Conservation (phyloP, 768 basidiomycete species). For the Baorangia bicolor region DNA sequence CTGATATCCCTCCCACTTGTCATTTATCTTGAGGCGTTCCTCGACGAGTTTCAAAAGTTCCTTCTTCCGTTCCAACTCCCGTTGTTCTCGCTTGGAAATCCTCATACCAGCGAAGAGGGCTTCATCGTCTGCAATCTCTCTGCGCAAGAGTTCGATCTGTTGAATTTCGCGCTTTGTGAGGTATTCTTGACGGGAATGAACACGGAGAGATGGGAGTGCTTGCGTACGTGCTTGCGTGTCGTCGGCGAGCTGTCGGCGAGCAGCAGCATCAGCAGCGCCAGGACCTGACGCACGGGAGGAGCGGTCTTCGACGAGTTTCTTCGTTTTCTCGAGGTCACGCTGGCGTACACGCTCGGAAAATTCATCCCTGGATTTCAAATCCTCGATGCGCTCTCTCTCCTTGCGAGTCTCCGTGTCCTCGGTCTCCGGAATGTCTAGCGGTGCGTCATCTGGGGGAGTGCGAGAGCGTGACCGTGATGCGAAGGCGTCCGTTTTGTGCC, state of each 20-base stretch:
- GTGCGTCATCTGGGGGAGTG: constrained; percentile 33
- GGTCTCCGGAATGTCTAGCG: constrained; percentile 54
- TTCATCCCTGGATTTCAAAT: constrained; percentile 85
- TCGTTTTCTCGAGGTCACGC: constrained; percentile 81
- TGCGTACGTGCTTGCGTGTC: constrained; percentile 56
- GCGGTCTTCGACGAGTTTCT: constrained; percentile 89
- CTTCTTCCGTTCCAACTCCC: constrained; percentile 88
- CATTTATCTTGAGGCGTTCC: constrained; percentile 90
- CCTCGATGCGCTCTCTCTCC: constrained; percentile 75
- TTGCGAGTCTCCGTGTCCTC: constrained; percentile 73
- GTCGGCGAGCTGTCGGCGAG: constrained; percentile 79
- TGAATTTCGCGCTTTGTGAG: constrained; percentile 95
- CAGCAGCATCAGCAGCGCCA: constrained; percentile 79
- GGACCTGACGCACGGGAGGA: constrained; percentile 69
- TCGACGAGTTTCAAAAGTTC: constrained; percentile 90
- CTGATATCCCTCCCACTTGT: constrained; percentile 94
- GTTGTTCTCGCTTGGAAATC: constrained; percentile 77
- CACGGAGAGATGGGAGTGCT: constrained; percentile 71
- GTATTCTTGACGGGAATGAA: constrained; percentile 93
- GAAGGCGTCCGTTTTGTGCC: constrained; percentile 50
- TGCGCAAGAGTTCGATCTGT: constrained; percentile 88
- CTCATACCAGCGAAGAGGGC: constrained; percentile 89
- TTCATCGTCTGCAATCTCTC: constrained; percentile 94
- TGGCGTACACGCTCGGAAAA: constrained; percentile 86
- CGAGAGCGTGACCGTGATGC: constrained; percentile 23